Percentiles rank a stretch among this genome's conserved stretches.
Conservation (phyloP, 441 rosid species). For the Francoa sonchifolia region DNA sequence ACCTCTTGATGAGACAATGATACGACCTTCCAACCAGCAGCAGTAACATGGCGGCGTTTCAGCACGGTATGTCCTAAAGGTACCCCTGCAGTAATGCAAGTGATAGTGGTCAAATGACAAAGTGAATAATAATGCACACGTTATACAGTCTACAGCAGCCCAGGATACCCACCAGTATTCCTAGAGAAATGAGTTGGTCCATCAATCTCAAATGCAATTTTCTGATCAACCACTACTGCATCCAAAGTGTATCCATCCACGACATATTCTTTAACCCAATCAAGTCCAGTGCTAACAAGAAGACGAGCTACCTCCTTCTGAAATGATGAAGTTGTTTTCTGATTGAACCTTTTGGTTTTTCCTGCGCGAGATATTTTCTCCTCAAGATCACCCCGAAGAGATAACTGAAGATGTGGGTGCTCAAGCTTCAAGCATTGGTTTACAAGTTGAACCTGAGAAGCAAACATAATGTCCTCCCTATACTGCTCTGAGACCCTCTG, state of each 20-base stretch:
- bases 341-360: conserved; percentile 72
- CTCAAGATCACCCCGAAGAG: conserved; percentile 42
- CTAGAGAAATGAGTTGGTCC: conserved; percentile 95
- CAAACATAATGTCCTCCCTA: conserved; percentile 81
- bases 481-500: conserved; percentile 79
- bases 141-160: neutral
- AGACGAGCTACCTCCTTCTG: conserved; percentile 85
- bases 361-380: conserved; percentile 56
- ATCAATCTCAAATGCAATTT: conserved; percentile 82
- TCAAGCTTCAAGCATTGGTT: conserved; percentile 76
- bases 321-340: conserved; percentile 68
- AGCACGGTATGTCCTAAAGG: conserved; percentile 84
- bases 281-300: conserved; percentile 76
- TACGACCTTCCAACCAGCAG: conserved; percentile 83
- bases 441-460: conserved; percentile 78
- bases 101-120: neutral
- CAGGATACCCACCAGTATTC: conserved; percentile 47
- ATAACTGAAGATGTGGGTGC: conserved; percentile 58
- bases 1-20: conserved; percentile 77
- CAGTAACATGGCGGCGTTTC: conserved; percentile 63
- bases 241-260: conserved; percentile 72
- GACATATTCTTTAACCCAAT: conserved; percentile 64
- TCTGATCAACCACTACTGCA: conserved; percentile 69
- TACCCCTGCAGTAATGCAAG: conserved; percentile 27
- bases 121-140: no score